Evolutionary conservation across 2,329 filamentous ascomycete species (phyloP).

Genomic region (Botrytis porri): DNA sequence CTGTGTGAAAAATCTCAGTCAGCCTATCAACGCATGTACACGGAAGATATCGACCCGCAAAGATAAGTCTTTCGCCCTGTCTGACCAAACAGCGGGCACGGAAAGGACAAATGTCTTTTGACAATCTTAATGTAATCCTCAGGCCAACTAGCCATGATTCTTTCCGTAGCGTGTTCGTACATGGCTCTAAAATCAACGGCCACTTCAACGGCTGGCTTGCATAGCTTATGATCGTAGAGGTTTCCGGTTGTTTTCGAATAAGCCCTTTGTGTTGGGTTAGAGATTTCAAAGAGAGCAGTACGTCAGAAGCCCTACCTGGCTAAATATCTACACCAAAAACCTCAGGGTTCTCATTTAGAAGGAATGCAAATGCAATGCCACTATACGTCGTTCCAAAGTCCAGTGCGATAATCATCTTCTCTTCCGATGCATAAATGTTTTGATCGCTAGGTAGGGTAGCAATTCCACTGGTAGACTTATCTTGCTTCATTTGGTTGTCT

Average conservation of each 20-base stretch:
- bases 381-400: conserved; percentile 31
- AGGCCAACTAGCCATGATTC: conserved; percentile 45
- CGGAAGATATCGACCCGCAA: background rate
- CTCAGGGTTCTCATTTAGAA: background rate
- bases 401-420: conserved; percentile 25
- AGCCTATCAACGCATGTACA: background rate
- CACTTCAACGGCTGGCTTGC: conserved; percentile 49
- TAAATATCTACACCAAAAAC: conserved; percentile 21
- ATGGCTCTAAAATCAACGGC: conserved; percentile 38
- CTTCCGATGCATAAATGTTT: conserved; percentile 2
- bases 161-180: conserved; percentile 46
- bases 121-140: conserved; percentile 43
- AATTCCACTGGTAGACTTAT: background rate
- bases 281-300: background rate
- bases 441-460: background rate
- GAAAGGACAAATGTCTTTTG: conserved; percentile 54
- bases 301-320: conserved; percentile 24
- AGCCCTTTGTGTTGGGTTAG: background rate
- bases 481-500: background rate
- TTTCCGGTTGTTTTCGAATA: conserved; percentile 19
- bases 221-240: conserved; percentile 25
- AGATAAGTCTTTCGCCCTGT: conserved; percentile 51
- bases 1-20: background rate
- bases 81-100: conserved; percentile 58
- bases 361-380: conserved; percentile 25